A percentile compares a stretch with the other conserved stretches of the same genome.
Evolutionary conservation across 1,284 basidiomycete genomes (phyloP).

Genomic region (Puccinia horiana): DNA sequence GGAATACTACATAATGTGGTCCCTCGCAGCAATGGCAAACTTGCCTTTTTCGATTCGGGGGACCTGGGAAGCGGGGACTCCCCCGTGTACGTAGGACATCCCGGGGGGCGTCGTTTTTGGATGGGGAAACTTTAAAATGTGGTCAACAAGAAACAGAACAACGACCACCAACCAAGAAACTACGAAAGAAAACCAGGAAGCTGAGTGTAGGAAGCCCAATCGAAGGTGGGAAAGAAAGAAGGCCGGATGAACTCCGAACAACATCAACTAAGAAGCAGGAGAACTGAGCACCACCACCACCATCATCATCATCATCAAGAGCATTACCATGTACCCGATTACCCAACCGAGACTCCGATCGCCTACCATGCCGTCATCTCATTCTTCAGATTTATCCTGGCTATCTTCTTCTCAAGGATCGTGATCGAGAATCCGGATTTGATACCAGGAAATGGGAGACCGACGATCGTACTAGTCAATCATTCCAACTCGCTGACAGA

Average conservation of each 20-base stretch:
- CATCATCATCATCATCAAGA: background rate
- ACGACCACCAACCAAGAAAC: too few species aligned
- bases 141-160: too few species aligned
- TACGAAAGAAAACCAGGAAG: too few species aligned
- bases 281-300: background rate
- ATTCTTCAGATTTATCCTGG: conserved; percentile 74
- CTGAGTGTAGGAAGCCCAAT: too few species aligned
- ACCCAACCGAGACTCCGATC: conserved; percentile 36
- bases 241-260: background rate
- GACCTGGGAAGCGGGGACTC: too few species aligned
- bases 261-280: background rate
- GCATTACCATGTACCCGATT: conserved; percentile 30
- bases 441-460: conserved; percentile 70
- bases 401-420: conserved; percentile 82
- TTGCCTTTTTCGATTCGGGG: too few species aligned
- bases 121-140: too few species aligned
- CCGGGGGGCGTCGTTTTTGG: too few species aligned
- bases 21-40: too few species aligned
- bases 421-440: conserved; percentile 75
- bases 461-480: conserved; percentile 74
- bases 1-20: too few species aligned
- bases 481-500: conserved; percentile 82
- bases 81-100: too few species aligned
- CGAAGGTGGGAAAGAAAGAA: too few species aligned
- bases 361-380: conserved; percentile 47